These are phyloP conservation scores for Teunomyces atbi DNA, from an alignment of 805 yeast genomes.

Conservation along the genomic window DNA sequence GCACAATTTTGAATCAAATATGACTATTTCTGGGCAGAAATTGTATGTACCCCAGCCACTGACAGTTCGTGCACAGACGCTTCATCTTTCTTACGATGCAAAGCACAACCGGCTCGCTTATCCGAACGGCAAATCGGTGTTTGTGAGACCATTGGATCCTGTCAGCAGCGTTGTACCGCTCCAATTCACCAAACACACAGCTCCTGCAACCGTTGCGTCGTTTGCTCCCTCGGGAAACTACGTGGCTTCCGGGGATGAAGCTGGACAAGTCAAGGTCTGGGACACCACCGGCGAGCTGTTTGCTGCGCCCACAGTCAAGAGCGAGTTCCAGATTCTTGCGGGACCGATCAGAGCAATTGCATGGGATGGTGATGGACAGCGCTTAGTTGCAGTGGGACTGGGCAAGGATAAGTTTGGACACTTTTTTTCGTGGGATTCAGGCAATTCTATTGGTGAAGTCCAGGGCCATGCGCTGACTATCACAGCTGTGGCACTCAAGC, in stretches of 20 bases:
- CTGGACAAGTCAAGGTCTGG: constrained; percentile 92
- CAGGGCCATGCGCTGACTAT: constrained; percentile 86
- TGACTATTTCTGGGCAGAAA: constrained; percentile 29
- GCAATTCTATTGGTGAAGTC: constrained; percentile 95
- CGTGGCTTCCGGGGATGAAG: constrained; percentile 86
- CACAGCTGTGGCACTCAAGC: constrained; percentile 81
- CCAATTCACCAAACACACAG: constrained; percentile 75
- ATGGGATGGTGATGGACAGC: constrained; percentile 87
- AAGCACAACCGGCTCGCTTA: constrained; percentile 72
- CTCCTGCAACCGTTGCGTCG: constrained; percentile 74
- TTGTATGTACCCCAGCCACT: constrained; percentile 75
- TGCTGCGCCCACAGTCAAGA: constrained; percentile 59
- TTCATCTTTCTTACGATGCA: constrained; percentile 73
- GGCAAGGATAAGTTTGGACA: constrained; percentile 92
- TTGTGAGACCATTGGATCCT: constrained; percentile 61
- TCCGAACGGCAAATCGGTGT: constrained; percentile 76
- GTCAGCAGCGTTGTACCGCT: constrained; percentile 42
- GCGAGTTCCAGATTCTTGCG: constrained; percentile 74
- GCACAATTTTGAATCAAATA: too few species aligned
- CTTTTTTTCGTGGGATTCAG: constrained; percentile 90
- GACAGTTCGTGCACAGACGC: constrained; percentile 67
- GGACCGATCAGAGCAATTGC: constrained; percentile 81
- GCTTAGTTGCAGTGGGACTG: constrained; percentile 92
- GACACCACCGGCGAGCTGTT: constrained; percentile 41
- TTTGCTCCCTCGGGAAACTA: constrained; percentile 90